phyloP scores from a whole-genome alignment of 768 basidiomycete species.

The Rhodotorula sphaerocarpa region DNA sequence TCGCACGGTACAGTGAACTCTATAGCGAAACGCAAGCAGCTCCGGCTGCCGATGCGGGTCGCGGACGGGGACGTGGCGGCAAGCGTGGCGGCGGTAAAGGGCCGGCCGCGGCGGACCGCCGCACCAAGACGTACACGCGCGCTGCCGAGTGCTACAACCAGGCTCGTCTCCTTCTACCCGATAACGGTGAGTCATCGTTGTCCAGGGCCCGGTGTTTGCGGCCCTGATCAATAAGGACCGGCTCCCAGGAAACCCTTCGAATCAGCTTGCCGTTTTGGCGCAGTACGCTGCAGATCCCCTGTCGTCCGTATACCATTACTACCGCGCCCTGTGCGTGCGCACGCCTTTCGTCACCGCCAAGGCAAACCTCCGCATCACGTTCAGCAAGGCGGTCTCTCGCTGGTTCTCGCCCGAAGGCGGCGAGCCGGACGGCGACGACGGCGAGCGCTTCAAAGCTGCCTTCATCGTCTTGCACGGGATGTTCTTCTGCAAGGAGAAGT shows the following conservation, averaged over 20 bases:
- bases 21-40: constrained; percentile 56
- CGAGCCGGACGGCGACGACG: constrained; percentile 35
- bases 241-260: constrained; percentile 64
- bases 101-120: constrained; percentile 46
- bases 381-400: constrained; percentile 59
- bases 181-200: constrained; percentile 55
- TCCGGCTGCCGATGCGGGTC: constrained; percentile 42
- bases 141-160: constrained; percentile 77
- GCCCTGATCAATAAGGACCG: not conserved
- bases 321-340: constrained; percentile 77
- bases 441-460: constrained; percentile 63
- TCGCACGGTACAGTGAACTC: constrained; percentile 84
- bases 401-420: constrained; percentile 45
- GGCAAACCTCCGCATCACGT: constrained; percentile 69
- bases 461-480: constrained; percentile 69
- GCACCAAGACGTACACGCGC: constrained; percentile 59
- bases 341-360: constrained; percentile 78
- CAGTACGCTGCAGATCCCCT: constrained; percentile 79
- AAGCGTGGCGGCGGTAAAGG: not conserved
- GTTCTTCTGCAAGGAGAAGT: constrained; percentile 49
- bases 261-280: constrained; percentile 88
- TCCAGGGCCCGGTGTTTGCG: not conserved
- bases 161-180: constrained; percentile 69
- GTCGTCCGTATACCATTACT: constrained; percentile 71
- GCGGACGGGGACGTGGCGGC: constrained; percentile 7